A percentile compares a stretch with the other conserved stretches of the same genome.
phyloP scores from a whole-genome alignment of 129 eudicot genomes.

The Escallonia rubra region DNA sequence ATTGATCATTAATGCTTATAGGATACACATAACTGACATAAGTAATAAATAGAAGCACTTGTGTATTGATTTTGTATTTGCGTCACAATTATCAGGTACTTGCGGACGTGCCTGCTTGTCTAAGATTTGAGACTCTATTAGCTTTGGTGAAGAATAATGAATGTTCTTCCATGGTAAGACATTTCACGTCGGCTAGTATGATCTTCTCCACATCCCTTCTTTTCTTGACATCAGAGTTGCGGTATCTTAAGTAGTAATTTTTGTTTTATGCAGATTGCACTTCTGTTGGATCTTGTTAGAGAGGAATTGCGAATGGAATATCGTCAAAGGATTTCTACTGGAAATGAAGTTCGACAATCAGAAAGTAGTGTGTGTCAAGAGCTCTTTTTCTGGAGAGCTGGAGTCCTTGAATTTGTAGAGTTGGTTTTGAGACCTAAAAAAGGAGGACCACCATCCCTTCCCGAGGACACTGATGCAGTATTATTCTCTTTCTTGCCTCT shows the following conservation, averaged over 20 bases:
- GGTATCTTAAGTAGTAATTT: slow-evolving; percentile 6
- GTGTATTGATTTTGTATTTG: slow-evolving; percentile 9
- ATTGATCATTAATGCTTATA: no score
- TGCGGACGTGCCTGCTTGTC: slow-evolving; percentile 59
- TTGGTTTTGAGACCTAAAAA: slow-evolving; percentile 74
- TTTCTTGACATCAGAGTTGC: background rate
- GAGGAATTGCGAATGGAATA: slow-evolving; percentile 56
- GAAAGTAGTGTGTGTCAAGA: slow-evolving; percentile 19
- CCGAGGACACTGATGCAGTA: slow-evolving; percentile 85
- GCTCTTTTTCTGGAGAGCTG: slow-evolving; percentile 52
- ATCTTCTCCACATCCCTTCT: slow-evolving; percentile 3
- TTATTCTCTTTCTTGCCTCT: slow-evolving; percentile 9
- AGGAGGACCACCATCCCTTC: slow-evolving; percentile 93
- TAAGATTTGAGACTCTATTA: slow-evolving; percentile 62
- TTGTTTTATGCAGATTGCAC: slow-evolving; percentile 55
- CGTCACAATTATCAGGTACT: slow-evolving; percentile 55
- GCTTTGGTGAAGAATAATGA: slow-evolving; percentile 62
- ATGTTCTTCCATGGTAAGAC: slow-evolving; percentile 84
- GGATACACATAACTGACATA: no score
- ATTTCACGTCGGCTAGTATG: slow-evolving; percentile 10
- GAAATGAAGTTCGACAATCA: slow-evolving; percentile 21
- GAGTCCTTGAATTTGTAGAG: slow-evolving; percentile 71
- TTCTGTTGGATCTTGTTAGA: slow-evolving; percentile 70
- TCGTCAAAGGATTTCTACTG: slow-evolving; percentile 27
- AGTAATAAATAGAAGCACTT: background rate